Base-by-base conservation (phyloP, 202 grass and related monocot species). In the Panicum virgatum region DNA sequence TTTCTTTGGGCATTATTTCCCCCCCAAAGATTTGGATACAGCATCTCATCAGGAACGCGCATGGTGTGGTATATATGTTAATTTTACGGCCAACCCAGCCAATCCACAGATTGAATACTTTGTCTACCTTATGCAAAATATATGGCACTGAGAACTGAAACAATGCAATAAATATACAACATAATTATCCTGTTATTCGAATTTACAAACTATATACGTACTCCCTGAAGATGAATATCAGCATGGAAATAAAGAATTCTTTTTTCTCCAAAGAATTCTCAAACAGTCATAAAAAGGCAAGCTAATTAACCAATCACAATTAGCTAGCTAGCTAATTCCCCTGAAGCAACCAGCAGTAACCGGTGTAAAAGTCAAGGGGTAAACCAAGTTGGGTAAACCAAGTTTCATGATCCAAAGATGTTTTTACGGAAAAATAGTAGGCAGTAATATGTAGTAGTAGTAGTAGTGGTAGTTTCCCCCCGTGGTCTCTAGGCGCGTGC, bases 191-290 rank as follows among this genome's bases (percentile, higher is more conserved):
- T 58, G 50, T 86, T 62, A 76, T 81, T 67, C 7, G 60, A 58
- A 86, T 86, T 59, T 74, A 81, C 84, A 86, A 57, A 34, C 48
- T 59, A 26, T 57, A 27, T 10, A 48, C 59, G 53, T 11, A 19
- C 67, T 70, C 51, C 20, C 22, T 22, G 73, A 44, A 65, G 66
- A 67, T 60, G 58, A 59, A 56, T 29, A 80, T 62, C 43, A 59
- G 29, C 29, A 42, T 25, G 42, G 40, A 66, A 77, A n/a, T n/a
- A n/a, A 70, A 63, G 72, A 85, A 77, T 78, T 66, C 72, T 77
- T 85, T 22, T 22, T 2, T 36, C 40, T 16, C 36, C 57, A 60
- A 89, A 85, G 78, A 89, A 85, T 82, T 82, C 72, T 72, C 65
- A 85, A 77, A 89, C 64, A 82, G 45, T 64, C 18, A 40, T 6